Base-by-base conservation (phyloP, 1,284 basidiomycete genomes). In the Neonothopanus nambi region DNA sequence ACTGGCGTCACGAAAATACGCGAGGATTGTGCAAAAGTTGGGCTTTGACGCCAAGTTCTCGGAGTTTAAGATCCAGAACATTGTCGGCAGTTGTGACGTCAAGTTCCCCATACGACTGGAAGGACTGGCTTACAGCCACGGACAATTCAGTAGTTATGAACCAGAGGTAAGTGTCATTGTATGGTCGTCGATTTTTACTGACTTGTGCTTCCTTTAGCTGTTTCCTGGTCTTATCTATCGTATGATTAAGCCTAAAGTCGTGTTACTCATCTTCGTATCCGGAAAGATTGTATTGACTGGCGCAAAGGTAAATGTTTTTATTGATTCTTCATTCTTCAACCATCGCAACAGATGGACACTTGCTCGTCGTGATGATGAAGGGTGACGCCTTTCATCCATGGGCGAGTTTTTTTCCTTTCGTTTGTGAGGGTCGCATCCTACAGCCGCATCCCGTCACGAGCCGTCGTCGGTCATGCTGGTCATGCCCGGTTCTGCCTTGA, bases 41-140 rank as follows among this genome's bases (percentile, higher is more conserved):
- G 97, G 97, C 35, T 99, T 99, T 71, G 96, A 99, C 62, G 95
- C 97, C 66, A 98, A 98, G 77, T 99, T 99, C 71, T 94, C 93
- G 52, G 96, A 99, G 75, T 99, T 99, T 81, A 99, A 99, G 79
- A 99, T 99, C 53, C 96, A 99, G 79, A 99, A 99, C 72, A 99
- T 99, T 52, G 97, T 99, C 48, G 97, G 97, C 52, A 90, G 86
- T 66, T 99, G 97, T 73, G 97, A 99, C 69, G 97, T 99, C 65
- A 97, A 97, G 76, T 99, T 99, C 79, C 97, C 97, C 56, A 99
- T 99, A 69, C 89, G 97, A 58, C 77, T 99, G 63, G 97, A 99
- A 75, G 97, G 97, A 55, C 81, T 99, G 56, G 96, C 96, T 5
- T 99, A 98, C 77, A 90, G 88, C 65, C 97, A 99, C 84, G 96